Percentiles rank a stretch among this genome's conserved stretches.
Evolutionary conservation across 2,329 filamentous ascomycete species (phyloP).

Genomic region (Trichothecium roseum): DNA sequence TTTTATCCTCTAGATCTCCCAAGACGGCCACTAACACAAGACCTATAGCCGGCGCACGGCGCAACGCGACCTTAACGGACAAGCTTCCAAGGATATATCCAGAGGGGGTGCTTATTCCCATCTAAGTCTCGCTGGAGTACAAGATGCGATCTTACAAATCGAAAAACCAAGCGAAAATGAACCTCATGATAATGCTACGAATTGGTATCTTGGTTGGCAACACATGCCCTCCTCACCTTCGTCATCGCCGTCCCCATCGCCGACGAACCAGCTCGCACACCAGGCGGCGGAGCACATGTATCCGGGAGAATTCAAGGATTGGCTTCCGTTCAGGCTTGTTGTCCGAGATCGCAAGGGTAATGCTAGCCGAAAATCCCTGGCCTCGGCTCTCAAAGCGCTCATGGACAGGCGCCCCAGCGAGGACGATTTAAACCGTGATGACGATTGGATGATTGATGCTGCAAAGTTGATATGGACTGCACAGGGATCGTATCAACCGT

Average conservation of each 20-base stretch:
- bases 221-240: no score
- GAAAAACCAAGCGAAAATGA: constrained; percentile 10
- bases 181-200: not conserved
- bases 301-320: not conserved
- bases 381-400: constrained; percentile 17
- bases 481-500: constrained; percentile 9
- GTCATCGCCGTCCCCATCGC: no score
- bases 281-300: no score
- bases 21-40: no score
- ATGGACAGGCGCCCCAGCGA: constrained; percentile 17
- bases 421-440: constrained; percentile 17
- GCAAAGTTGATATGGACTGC: constrained; percentile 13
- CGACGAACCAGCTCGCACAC: no score
- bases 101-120: constrained; percentile 21
- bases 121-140: constrained; percentile 21
- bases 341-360: not conserved
- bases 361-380: constrained; percentile 14
- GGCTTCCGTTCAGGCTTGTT: constrained; percentile 3
- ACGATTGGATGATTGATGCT: constrained; percentile 19
- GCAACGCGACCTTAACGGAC: constrained; percentile 1
- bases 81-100: constrained; percentile 10
- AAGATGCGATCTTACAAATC: constrained; percentile 22
- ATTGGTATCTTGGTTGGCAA: no score
- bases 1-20: no score
- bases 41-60: not conserved